These are phyloP conservation scores for Metarhizium anisopliae DNA, from an alignment of 2,329 filamentous ascomycete genomes.

Conservation along the genomic window DNA sequence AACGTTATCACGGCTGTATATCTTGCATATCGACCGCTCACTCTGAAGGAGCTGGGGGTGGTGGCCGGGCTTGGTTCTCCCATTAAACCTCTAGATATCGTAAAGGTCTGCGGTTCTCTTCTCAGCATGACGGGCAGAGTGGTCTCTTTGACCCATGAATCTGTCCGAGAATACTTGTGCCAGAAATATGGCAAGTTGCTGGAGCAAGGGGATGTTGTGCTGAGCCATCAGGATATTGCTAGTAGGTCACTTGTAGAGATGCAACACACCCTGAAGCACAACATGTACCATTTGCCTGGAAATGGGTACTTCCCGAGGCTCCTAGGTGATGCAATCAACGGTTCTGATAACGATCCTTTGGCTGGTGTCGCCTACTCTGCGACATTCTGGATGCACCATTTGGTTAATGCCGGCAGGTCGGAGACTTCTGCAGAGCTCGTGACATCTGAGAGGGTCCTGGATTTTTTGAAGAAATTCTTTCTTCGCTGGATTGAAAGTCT, in stretches of 20 bases:
- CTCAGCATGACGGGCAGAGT: slow-evolving; percentile 20
- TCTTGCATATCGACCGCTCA: slow-evolving; percentile 25
- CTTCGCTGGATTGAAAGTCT: slow-evolving; percentile 12
- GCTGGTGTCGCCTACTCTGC: slow-evolving; percentile 17
- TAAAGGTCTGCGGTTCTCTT: slow-evolving; percentile 27
- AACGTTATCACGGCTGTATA: slow-evolving; percentile 10
- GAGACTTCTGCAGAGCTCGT: neutral
- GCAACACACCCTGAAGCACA: slow-evolving; percentile 22
- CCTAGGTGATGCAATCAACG: slow-evolving; percentile 4
- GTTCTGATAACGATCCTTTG: slow-evolving; percentile 10
- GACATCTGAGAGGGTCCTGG: slow-evolving; percentile 14
- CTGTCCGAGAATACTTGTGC: slow-evolving; percentile 31
- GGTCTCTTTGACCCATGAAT: slow-evolving; percentile 33
- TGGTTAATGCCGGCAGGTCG: slow-evolving; percentile 10
- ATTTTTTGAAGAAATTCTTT: slow-evolving; percentile 9
- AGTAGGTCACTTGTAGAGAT: slow-evolving; percentile 21
- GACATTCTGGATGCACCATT: slow-evolving; percentile 24
- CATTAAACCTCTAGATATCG: slow-evolving; percentile 12
- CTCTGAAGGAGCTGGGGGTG: slow-evolving; percentile 20
- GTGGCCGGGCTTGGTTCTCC: slow-evolving; percentile 13
- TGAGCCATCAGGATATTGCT: slow-evolving; percentile 23
- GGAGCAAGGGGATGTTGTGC: slow-evolving; percentile 17
- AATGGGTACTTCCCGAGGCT: slow-evolving; percentile 15
- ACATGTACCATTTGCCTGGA: slow-evolving; percentile 25
- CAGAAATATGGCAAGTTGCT: slow-evolving; percentile 13